Percentiles rank a stretch among this genome's conserved stretches.
These are phyloP conservation scores for Mallotus japonicus DNA, from an alignment of 441 rosid species.

Conservation along the genomic window DNA sequence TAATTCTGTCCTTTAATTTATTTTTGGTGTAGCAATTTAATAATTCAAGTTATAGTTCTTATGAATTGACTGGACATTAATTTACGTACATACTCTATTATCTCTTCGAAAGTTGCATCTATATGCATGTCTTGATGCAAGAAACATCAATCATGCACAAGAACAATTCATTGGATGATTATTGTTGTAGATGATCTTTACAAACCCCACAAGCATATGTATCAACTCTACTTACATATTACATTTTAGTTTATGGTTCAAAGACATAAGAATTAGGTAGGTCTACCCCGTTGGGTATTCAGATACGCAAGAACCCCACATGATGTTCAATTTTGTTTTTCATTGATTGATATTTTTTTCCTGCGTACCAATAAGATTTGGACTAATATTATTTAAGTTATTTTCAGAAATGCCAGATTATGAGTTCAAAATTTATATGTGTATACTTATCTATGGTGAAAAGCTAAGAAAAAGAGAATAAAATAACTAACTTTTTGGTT, in stretches of 20 bases:
- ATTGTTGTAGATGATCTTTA: not conserved
- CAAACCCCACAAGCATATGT: slow-evolving; percentile 18
- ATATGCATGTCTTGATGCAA: slow-evolving; percentile 20
- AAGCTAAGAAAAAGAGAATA: not conserved
- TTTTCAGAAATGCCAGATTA: too few species aligned
- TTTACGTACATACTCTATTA: not conserved
- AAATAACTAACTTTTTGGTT: slow-evolving; percentile 23
- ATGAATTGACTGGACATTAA: slow-evolving; percentile 19
- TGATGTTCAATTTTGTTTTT: too few species aligned
- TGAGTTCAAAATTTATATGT: too few species aligned
- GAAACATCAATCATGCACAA: slow-evolving; percentile 18
- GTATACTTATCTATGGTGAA: not conserved
- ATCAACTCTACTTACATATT: not conserved
- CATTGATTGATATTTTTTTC: not conserved
- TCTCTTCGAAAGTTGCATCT: slow-evolving; percentile 23
- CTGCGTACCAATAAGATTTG: too few species aligned
- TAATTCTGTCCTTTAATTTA: not conserved
- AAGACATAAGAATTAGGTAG: slow-evolving; percentile 13
- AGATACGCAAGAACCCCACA: slow-evolving; percentile 42
- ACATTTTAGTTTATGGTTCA: slow-evolving; percentile 13
- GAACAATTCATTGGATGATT: slow-evolving; percentile 11
- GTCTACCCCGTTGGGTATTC: slow-evolving; percentile 26
- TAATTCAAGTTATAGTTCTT: slow-evolving; percentile 13
- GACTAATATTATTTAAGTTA: too few species aligned
- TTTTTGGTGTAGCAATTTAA: slow-evolving; percentile 1